Evolutionary conservation across 805 yeast genomes (phyloP).

Genomic region (Wickerhamomyces hampshirensis): DNA sequence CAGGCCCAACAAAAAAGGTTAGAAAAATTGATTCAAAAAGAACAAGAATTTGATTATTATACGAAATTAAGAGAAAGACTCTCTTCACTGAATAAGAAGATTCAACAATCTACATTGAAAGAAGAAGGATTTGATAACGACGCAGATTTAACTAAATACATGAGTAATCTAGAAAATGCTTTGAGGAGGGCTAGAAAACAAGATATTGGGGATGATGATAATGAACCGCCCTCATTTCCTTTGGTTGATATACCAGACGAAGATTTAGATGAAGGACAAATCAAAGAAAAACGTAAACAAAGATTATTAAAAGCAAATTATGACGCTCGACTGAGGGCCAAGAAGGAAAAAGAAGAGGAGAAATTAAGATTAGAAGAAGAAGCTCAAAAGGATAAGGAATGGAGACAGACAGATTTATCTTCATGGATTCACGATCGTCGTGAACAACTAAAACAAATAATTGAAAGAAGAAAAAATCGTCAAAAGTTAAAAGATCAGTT

Average conservation of each 20-base stretch:
- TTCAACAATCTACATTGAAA: conserved; percentile 49
- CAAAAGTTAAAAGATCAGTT: conserved; percentile 69
- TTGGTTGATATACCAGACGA: conserved; percentile 81
- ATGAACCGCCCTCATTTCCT: conserved; percentile 55
- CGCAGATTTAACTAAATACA: conserved; percentile 62
- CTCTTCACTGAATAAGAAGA: conserved; percentile 44
- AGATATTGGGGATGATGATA: conserved; percentile 61
- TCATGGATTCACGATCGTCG: conserved; percentile 81
- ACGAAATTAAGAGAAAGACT: conserved; percentile 51
- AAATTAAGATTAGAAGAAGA: conserved; percentile 55
- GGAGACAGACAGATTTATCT: conserved; percentile 69
- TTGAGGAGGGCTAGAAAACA: conserved; percentile 62
- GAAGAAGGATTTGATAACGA: conserved; percentile 78
- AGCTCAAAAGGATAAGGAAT: conserved; percentile 61
- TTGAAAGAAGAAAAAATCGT: conserved; percentile 62
- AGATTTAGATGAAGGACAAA: conserved; percentile 69
- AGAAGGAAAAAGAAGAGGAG: conserved; percentile 69
- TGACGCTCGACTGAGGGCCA: conserved; percentile 83
- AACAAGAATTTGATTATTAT: conserved; percentile 74
- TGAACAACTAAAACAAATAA: conserved; percentile 49
- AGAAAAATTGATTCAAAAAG: conserved; percentile 76
- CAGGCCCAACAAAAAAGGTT: conserved; percentile 83
- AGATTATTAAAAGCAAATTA: conserved; percentile 75
- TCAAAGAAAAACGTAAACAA: conserved; percentile 85
- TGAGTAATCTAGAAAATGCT: conserved; percentile 60